Evolutionary conservation across 192 early-diverging fungal genomes (phyloP).

Genomic region (Dissophora ornata): DNA sequence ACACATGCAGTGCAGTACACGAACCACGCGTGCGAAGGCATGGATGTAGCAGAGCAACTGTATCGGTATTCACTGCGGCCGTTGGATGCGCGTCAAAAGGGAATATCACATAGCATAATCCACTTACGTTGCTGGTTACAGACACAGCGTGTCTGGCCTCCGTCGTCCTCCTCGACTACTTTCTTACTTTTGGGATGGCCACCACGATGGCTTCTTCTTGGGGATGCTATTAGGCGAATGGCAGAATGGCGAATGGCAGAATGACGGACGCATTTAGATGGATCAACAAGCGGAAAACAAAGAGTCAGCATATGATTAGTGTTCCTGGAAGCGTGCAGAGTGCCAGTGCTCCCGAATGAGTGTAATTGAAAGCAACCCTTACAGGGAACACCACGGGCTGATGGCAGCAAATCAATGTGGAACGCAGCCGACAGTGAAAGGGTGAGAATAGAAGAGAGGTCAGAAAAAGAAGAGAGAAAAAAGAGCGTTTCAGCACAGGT

Average conservation of each 20-base stretch:
- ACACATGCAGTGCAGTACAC: not conserved
- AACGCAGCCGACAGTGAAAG: not conserved
- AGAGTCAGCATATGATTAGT: too few species aligned
- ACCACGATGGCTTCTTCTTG: slow-evolving; percentile 48
- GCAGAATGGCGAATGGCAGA: too few species aligned
- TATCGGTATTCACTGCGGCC: not conserved
- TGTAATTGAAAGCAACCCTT: too few species aligned
- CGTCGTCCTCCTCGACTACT: slow-evolving; percentile 57
- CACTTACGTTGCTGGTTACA: slow-evolving; percentile 65
- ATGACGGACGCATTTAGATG: too few species aligned
- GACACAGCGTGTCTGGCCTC: slow-evolving; percentile 63
- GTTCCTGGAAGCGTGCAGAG: too few species aligned
- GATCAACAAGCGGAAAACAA: too few species aligned
- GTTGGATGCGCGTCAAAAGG: too few species aligned
- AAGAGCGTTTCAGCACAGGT: too few species aligned
- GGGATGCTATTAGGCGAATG: slow-evolving; percentile 34
- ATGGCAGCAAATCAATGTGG: not conserved
- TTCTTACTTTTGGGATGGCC: slow-evolving; percentile 44
- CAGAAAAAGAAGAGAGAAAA: not conserved
- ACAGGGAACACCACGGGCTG: slow-evolving; percentile 53
- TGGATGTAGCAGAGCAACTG: not conserved
- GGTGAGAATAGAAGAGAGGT: not conserved
- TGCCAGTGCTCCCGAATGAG: too few species aligned
- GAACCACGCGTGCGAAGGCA: not conserved
- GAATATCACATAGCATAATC: not conserved